Evolutionary conservation across 2,329 filamentous ascomycete species (phyloP), one percentile per base, ranked within the genome.

Genomic region (Triangularia verruculosa): DNA sequence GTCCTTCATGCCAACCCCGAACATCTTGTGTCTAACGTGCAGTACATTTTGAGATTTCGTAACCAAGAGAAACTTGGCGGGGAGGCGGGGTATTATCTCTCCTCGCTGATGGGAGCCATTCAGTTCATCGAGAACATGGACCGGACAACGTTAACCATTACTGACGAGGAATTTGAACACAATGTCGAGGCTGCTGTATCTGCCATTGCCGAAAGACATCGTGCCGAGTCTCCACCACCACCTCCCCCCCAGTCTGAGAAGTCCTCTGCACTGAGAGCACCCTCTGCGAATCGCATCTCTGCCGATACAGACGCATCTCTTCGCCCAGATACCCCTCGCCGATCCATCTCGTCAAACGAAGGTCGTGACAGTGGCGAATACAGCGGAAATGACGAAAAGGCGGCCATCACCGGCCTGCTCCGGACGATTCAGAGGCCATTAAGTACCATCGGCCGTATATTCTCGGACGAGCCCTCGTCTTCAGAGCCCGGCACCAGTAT

Each of bases 41-140:
- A 99, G 76, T 99, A 99, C 76, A 98, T 99, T 67, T 82, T 98
- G 59, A 89, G 96, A 54, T 99, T 99, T 79, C 88, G 95, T 59
- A 97, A 98, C 72, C 95, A 97, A 76, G 95, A 99, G 60, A 98
- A 98, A 75, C 86, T 99, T 1, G 91, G 91, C 24, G 95, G 95
- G n/a, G 95, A 99, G 80, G 94, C 95, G 13, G 95, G 95, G 12
- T 99, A 99, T 77, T 99, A 99, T 76, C 86, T 99, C 61, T 98
- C 94, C 30, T 98, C 95, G 7, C 79, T 99, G 84, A 91, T 94
- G 89, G 95, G 95, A 60, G 95, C 93, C 43, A 89, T 99, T 57
- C 93, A 97, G 71, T 99, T 99, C 75, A 91, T 99, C 70, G 95
- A 99, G 78, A 96, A 92, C 65, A 88, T 99, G 77, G 95, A 99